Base-by-base conservation (phyloP, 208 protist species). In the Strigomonas galati region DNA sequence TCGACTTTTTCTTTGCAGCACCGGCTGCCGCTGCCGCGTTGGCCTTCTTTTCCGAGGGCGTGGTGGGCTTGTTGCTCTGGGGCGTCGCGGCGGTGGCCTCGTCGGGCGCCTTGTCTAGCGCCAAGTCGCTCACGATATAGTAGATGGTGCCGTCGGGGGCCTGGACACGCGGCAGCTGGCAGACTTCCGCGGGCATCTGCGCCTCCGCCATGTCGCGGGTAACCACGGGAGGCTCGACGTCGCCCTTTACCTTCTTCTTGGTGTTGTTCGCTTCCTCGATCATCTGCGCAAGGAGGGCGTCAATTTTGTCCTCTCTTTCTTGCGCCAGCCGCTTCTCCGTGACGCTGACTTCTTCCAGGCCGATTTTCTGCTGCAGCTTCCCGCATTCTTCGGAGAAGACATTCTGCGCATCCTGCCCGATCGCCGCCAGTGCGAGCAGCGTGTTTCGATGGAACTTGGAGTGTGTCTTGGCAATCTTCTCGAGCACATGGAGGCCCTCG, bases 401-500 rank as follows among this genome's bases (percentile, higher is more conserved):
- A 23, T 4, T 56, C 43, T 65, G 28, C 12, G 78, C 76, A 12
- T 70, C 70, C 1, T 54, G 35, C 17, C 57, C 57, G 2, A 85
- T 48, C 0, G 27, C 31, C 17, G 54, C 58, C 31, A 91, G 61
- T 27, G 71, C 68, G 51, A 44, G 28, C 30, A 85, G 67, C 44
- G 78, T 82, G 28, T 74, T 53, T 2, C 80, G 74, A 58, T 88
- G 81, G 76, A 82, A 83, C 26, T 69, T 55, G n/a, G 67, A 80
- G 74, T 95, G 78, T 32, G 61, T 57, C 23, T 69, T 69, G 7
- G 80, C 75, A 56, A 95, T 90, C 30, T 71, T 59, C 35, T 92
- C 82, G 1, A 95, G 73, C 27, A 69, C 74, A 27, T 58, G 46
- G 17, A 95, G 70, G 14, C 74, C 84, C 37, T 84, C 72, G 4